phyloP scores from a whole-genome alignment of 2,329 filamentous ascomycete species.

The Xylaria sp. region DNA sequence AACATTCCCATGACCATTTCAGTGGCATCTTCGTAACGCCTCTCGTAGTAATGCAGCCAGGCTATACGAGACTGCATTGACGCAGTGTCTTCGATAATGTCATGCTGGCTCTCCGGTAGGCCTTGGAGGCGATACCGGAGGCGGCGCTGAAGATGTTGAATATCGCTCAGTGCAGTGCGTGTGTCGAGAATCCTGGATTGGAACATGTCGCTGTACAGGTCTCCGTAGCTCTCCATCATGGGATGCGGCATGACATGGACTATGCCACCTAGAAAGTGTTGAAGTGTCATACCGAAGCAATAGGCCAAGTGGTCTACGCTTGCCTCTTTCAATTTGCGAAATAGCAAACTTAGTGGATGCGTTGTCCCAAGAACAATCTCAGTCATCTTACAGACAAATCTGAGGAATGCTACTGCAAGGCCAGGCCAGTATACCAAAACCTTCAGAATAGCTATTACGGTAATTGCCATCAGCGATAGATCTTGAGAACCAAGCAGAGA shows the following conservation, averaged over 20 bases:
- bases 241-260: not conserved
- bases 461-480: not conserved
- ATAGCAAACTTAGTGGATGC: conserved; percentile 14
- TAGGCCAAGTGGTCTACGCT: not conserved
- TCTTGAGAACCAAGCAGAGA: conserved; percentile 3
- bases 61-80: conserved; percentile 11
- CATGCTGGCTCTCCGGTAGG: not conserved
- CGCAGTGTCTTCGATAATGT: not conserved
- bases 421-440: not conserved
- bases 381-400: conserved; percentile 10
- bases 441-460: not conserved
- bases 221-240: conserved; percentile 1
- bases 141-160: conserved; percentile 1
- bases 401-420: not conserved
- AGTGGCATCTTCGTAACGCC: conserved; percentile 10
- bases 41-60: conserved; percentile 7
- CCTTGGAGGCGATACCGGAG: not conserved
- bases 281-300: not conserved
- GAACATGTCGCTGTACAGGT: conserved; percentile 6
- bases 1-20: not conserved
- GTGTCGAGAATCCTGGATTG: not conserved
- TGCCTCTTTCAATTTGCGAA: not conserved
- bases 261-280: conserved; percentile 1
- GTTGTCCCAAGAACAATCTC: conserved; percentile 4
- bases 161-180: not conserved